These are phyloP conservation scores for Punctularia strigosozonata DNA, from an alignment of 768 basidiomycete species.

Conservation along the genomic window DNA sequence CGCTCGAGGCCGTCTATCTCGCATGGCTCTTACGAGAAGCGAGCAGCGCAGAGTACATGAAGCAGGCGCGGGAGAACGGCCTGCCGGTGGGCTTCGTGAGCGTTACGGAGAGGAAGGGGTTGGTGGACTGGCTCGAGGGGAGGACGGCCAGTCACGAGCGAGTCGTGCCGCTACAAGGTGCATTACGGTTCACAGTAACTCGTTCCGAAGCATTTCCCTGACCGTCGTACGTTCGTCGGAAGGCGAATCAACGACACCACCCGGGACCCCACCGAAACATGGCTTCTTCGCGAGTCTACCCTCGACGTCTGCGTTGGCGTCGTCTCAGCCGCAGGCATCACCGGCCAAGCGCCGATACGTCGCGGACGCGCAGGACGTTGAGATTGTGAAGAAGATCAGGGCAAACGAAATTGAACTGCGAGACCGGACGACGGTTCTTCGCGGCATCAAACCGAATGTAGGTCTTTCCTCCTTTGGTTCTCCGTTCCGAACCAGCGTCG, in stretches of 20 bases:
- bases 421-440: conserved; percentile 73
- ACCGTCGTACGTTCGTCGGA: conserved; percentile 9
- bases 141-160: conserved; percentile 35
- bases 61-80: conserved; percentile 66
- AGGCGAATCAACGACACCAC: conserved; percentile 45
- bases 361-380: conserved; percentile 64
- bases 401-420: conserved; percentile 67
- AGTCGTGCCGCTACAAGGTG: conserved; percentile 34
- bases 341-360: conserved; percentile 69
- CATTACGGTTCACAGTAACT: conserved; percentile 11
- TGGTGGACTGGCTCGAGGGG: conserved; percentile 80
- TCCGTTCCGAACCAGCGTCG: background rate
- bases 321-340: conserved; percentile 20
- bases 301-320: background rate
- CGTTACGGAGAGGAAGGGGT: conserved; percentile 75
- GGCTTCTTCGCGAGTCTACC: conserved; percentile 1
- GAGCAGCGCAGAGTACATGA: conserved; percentile 70
- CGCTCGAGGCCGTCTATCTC: conserved; percentile 74
- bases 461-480: conserved; percentile 15
- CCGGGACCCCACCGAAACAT: conserved; percentile 35
- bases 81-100: conserved; percentile 69
- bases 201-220: background rate
- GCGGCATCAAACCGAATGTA: conserved; percentile 78
- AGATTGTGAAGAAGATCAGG: conserved; percentile 78
- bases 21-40: conserved; percentile 71